These are phyloP conservation scores for Aaosphaeria arxii DNA, from an alignment of 2,329 filamentous ascomycete species.

Conservation along the genomic window DNA sequence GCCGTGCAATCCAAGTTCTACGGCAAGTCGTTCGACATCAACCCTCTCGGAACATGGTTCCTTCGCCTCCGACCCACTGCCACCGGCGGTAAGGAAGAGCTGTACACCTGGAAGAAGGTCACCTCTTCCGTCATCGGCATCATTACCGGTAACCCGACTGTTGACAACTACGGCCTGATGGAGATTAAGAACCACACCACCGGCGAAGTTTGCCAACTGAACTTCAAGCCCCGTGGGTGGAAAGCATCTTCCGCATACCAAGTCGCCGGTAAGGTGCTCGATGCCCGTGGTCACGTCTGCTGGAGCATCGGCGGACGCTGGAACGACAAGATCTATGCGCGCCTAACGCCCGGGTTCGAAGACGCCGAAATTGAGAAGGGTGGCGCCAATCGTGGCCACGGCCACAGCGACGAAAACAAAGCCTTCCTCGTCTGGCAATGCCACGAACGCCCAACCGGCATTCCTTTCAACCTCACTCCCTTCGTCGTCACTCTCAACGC, in stretches of 20 bases:
- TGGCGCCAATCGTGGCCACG: constrained; percentile 18
- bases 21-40: constrained; percentile 95
- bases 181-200: constrained; percentile 97
- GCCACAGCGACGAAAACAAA: constrained; percentile 62
- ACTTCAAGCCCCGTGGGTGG: constrained; percentile 96
- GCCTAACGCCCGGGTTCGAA: constrained; percentile 87
- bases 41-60: constrained; percentile 96
- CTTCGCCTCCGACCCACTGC: constrained; percentile 73
- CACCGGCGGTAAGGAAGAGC: constrained; percentile 66
- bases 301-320: constrained; percentile 92
- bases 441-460: constrained; percentile 72
- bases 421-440: constrained; percentile 94
- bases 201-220: constrained; percentile 81
- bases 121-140: constrained; percentile 97
- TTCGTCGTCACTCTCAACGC: constrained; percentile 95
- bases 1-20: constrained; percentile 96
- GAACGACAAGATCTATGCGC: constrained; percentile 96
- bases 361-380: constrained; percentile 57
- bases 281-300: constrained; percentile 72
- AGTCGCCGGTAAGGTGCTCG: constrained; percentile 80
- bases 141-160: constrained; percentile 90
- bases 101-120: constrained; percentile 99
- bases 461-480: constrained; percentile 95
- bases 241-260: constrained; percentile 90
- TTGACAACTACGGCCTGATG: constrained; percentile 98